Evolutionary conservation across 352 stramenopile species (phyloP).

Genomic region (Phytophthora sojae): DNA sequence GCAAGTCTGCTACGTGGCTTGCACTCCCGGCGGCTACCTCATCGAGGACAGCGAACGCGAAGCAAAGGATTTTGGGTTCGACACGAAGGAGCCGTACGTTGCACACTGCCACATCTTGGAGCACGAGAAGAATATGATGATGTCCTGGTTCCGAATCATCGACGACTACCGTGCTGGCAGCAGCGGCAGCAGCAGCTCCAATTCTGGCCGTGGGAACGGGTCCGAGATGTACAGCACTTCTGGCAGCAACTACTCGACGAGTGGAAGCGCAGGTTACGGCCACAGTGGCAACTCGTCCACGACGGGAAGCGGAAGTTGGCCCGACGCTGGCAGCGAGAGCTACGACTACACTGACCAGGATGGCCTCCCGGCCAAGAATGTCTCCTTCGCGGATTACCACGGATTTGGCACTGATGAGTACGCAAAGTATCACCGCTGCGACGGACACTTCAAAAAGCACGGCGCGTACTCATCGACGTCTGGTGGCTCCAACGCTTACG

Average conservation of each 20-base stretch:
- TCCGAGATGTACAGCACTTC: neutral
- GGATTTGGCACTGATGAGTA: neutral
- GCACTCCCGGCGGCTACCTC: slow-evolving; percentile 70
- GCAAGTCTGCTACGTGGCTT: slow-evolving; percentile 79
- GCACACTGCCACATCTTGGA: slow-evolving; percentile 81
- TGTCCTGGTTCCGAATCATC: slow-evolving; percentile 69
- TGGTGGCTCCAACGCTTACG: neutral
- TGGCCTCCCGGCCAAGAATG: neutral
- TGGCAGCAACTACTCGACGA: neutral
- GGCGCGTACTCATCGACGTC: neutral
- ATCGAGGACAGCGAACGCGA: slow-evolving; percentile 53
- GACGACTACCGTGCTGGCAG: slow-evolving; percentile 12
- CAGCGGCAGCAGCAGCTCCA: neutral
- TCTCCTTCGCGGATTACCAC: slow-evolving; percentile 2
- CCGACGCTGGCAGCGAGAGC: neutral
- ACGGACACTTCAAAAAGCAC: neutral
- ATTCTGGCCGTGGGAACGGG: neutral
- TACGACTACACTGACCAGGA: neutral
- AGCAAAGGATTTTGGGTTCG: slow-evolving; percentile 67
- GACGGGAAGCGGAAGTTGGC: neutral
- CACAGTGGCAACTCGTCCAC: neutral
- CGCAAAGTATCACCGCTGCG: slow-evolving; percentile 6
- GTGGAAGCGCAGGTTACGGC: neutral
- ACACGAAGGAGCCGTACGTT: slow-evolving; percentile 73
- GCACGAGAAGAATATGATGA: slow-evolving; percentile 82